Evolutionary conservation across 2,329 filamentous ascomycete genomes (phyloP).

Genomic region (Emydomyces testavorans): DNA sequence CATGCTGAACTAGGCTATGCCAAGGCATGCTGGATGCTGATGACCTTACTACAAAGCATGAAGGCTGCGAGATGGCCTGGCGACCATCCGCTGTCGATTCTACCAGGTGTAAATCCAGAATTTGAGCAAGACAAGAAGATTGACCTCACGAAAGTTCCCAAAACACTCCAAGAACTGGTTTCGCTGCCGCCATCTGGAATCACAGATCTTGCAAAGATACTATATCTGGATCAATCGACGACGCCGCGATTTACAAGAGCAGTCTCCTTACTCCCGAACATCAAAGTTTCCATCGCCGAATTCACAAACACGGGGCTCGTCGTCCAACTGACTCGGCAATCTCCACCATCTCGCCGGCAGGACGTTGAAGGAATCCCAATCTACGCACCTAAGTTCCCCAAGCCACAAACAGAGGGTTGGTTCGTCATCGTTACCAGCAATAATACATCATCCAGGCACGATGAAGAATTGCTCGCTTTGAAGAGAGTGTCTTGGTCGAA

Average conservation of each 20-base stretch:
- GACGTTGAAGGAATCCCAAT: slow-evolving; percentile 54
- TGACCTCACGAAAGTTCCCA: slow-evolving; percentile 19
- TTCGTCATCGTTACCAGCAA: slow-evolving; percentile 61
- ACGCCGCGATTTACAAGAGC: slow-evolving; percentile 43
- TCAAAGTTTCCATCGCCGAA: slow-evolving; percentile 51
- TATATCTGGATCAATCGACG: slow-evolving; percentile 21
- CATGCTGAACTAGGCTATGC: slow-evolving; percentile 78
- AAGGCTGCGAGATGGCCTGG: slow-evolving; percentile 87
- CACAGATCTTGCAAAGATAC: slow-evolving; percentile 21
- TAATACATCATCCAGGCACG: slow-evolving; percentile 39
- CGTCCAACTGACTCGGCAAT: slow-evolving; percentile 18
- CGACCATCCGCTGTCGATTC: slow-evolving; percentile 64
- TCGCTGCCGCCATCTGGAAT: slow-evolving; percentile 22
- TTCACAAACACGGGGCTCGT: slow-evolving; percentile 52
- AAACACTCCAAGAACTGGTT: slow-evolving; percentile 25
- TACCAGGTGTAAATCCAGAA: slow-evolving; percentile 53
- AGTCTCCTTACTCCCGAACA: slow-evolving; percentile 54
- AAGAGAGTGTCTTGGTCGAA: slow-evolving; percentile 71
- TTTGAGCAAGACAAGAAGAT: slow-evolving; percentile 15
- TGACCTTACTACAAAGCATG: slow-evolving; percentile 76
- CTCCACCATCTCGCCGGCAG: slow-evolving; percentile 35
- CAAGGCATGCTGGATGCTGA: slow-evolving; percentile 67
- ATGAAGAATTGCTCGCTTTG: slow-evolving; percentile 70
- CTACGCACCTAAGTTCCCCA: slow-evolving; percentile 81
- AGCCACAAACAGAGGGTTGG: slow-evolving; percentile 87